Evolutionary conservation across 78 protist species (phyloP).

Genomic region (Salpingoeca rosetta): DNA sequence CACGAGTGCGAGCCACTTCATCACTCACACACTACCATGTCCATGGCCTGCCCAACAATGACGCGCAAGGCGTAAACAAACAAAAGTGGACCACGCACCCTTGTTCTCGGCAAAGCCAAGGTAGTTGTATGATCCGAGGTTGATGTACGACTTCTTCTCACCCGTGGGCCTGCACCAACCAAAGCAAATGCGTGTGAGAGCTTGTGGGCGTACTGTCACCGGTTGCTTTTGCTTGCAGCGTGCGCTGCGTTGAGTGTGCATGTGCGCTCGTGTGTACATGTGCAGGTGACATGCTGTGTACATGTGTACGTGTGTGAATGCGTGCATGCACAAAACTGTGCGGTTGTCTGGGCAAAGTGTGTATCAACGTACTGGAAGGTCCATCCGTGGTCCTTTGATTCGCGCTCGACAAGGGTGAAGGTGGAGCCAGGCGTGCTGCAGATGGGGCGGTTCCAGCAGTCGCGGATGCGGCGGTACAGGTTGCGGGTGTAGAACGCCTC

Average conservation of each 20-base stretch:
- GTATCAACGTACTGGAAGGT: conserved; percentile 1
- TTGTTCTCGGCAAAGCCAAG: conserved; percentile 86
- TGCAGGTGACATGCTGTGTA: conserved; percentile 37
- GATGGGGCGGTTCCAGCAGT: conserved; percentile 88
- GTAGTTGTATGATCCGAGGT: conserved; percentile 94
- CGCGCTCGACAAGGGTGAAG: conserved; percentile 62
- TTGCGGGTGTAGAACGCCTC: conserved; percentile 80
- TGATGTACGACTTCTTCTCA: conserved; percentile 43
- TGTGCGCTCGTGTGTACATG: too few species aligned
- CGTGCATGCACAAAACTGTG: conserved; percentile 29
- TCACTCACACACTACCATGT: too few species aligned
- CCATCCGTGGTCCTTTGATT: conserved; percentile 23
- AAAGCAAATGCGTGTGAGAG: too few species aligned
- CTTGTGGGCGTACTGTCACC: too few species aligned
- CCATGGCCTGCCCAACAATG: too few species aligned
- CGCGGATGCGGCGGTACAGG: conserved; percentile 71
- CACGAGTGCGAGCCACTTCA: too few species aligned
- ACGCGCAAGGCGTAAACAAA: too few species aligned
- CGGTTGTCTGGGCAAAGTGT: background rate
- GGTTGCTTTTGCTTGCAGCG: too few species aligned
- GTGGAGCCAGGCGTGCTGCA: conserved; percentile 61
- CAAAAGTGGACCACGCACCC: conserved; percentile 33
- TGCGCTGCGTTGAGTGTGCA: conserved; percentile 16
- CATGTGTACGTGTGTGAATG: too few species aligned
- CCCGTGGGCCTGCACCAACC: conserved; percentile 37